phyloP scores from a whole-genome alignment of 108 stramenopile genomes.

The Cyclotella atomus region DNA sequence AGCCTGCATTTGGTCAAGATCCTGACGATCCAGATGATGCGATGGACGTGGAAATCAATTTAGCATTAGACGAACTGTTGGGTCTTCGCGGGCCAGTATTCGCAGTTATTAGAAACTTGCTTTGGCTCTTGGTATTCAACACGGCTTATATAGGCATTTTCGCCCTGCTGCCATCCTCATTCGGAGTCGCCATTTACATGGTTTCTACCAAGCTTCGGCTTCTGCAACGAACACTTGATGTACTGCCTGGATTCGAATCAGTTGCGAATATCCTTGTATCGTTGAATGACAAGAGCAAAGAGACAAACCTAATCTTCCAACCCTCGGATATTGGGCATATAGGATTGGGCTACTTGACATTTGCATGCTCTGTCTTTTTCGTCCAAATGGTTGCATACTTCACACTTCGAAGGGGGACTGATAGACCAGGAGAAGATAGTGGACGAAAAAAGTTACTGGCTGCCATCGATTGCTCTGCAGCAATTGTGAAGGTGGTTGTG shows the following conservation, averaged over 20 bases:
- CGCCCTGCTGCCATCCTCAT: slow-evolving; percentile 77
- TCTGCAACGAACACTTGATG: neutral
- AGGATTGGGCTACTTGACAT: slow-evolving; percentile 29
- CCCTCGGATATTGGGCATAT: slow-evolving; percentile 43
- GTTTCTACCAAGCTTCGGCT: slow-evolving; percentile 18
- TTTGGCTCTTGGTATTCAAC: slow-evolving; percentile 92
- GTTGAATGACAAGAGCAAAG: slow-evolving; percentile 38
- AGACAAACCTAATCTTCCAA: slow-evolving; percentile 42
- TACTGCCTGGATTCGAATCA: slow-evolving; percentile 8
- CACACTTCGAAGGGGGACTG: neutral
- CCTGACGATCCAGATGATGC: slow-evolving; percentile 62
- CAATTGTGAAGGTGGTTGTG: slow-evolving; percentile 77
- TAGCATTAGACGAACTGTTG: slow-evolving; percentile 92
- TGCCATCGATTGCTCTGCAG: slow-evolving; percentile 64
- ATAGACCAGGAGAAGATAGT: slow-evolving; percentile 20
- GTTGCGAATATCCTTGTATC: slow-evolving; percentile 9
- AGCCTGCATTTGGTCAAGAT: slow-evolving; percentile 52
- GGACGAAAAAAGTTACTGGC: slow-evolving; percentile 31
- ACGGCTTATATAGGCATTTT: slow-evolving; percentile 93
- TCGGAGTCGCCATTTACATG: slow-evolving; percentile 54
- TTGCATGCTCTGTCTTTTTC: slow-evolving; percentile 33
- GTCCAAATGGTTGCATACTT: slow-evolving; percentile 16
- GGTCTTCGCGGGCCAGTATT: slow-evolving; percentile 90
- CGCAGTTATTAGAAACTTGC: slow-evolving; percentile 80
- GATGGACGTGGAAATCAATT: slow-evolving; percentile 85